Evolutionary conservation across 2,329 filamentous ascomycete genomes (phyloP).

Genomic region (Fusarium hostae): DNA sequence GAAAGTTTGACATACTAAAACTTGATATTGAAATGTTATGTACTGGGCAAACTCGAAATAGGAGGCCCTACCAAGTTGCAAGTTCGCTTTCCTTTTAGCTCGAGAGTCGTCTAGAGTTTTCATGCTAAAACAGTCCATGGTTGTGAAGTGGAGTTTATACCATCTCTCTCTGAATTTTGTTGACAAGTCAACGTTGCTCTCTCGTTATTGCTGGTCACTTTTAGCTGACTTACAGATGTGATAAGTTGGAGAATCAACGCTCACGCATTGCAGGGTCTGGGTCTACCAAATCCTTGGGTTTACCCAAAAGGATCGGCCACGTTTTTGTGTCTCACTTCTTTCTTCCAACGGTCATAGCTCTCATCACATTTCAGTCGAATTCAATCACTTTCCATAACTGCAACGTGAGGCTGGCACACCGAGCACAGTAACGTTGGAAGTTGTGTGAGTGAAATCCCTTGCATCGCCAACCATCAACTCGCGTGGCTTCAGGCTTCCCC

Average conservation of each 20-base stretch:
- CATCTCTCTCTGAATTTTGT: background rate
- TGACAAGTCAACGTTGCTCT: background rate
- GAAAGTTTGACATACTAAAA: background rate
- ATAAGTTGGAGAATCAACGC: constrained; percentile 11
- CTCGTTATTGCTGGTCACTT: background rate
- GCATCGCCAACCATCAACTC: constrained; percentile 20
- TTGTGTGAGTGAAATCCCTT: constrained; percentile 9
- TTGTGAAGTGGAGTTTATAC: background rate
- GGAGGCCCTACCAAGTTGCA: background rate
- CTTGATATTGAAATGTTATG: background rate
- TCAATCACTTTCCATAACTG: background rate
- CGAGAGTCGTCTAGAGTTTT: background rate
- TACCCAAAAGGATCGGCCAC: background rate
- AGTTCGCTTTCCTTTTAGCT: background rate
- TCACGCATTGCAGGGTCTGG: background rate
- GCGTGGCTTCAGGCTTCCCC: constrained; percentile 30
- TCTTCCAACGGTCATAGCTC: background rate
- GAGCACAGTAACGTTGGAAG: constrained; percentile 5
- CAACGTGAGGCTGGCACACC: background rate
- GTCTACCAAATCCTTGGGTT: background rate
- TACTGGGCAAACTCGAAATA: background rate
- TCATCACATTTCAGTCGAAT: constrained; percentile 18
- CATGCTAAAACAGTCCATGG: background rate
- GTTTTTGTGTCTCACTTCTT: background rate
- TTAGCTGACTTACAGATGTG: constrained; percentile 13